These are phyloP conservation scores for Candida michaelii DNA, from an alignment of 805 yeast genomes.

Conservation along the genomic window DNA sequence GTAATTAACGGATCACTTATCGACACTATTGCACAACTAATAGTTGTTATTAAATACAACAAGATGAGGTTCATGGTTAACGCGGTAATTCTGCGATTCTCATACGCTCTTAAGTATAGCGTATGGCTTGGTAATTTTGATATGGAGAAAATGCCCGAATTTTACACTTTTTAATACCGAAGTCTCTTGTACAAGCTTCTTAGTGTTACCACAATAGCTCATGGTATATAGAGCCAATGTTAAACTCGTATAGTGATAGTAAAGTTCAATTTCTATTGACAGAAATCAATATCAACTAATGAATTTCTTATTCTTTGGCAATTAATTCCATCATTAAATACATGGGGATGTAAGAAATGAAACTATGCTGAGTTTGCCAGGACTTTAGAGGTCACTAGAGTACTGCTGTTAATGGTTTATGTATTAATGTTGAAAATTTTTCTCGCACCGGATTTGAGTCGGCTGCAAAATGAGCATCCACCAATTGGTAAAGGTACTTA, in stretches of 20 bases:
- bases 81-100: background rate
- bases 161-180: too few species aligned
- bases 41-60: background rate
- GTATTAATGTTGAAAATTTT: slow-evolving; percentile 3
- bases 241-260: slow-evolving; percentile 8
- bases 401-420: too few species aligned
- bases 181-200: too few species aligned
- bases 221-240: too few species aligned
- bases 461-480: too few species aligned
- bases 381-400: too few species aligned
- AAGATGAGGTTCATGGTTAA: slow-evolving; percentile 1
- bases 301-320: slow-evolving; percentile 33
- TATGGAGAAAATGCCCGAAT: too few species aligned
- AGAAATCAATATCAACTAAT: slow-evolving; percentile 10
- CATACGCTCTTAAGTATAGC: too few species aligned
- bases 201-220: too few species aligned
- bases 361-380: slow-evolving; percentile 46
- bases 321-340: slow-evolving; percentile 45
- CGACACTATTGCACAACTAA: background rate
- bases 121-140: too few species aligned
- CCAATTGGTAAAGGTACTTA: too few species aligned
- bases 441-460: background rate
- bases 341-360: slow-evolving; percentile 36
- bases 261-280: slow-evolving; percentile 10
- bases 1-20: slow-evolving; percentile 9